These are phyloP conservation scores for Globisporangium megalacanthum DNA, from an alignment of 352 stramenopile species.

Conservation along the genomic window DNA sequence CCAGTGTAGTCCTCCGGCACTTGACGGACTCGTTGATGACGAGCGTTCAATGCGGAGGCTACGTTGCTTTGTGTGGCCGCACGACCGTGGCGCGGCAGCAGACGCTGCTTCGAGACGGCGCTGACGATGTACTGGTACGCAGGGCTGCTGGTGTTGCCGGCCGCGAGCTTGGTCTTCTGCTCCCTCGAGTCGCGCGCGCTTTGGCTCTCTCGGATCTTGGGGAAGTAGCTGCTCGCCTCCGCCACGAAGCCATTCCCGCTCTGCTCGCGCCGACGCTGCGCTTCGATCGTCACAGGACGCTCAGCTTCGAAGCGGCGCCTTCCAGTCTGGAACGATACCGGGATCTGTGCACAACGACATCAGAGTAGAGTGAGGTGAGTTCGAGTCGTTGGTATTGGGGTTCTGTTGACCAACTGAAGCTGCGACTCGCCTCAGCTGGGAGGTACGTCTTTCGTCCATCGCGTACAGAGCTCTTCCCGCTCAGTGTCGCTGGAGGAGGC, in stretches of 20 bases:
- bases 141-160: constrained; percentile 3
- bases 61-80: neutral
- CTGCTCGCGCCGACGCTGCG: constrained; percentile 20
- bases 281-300: constrained; percentile 28
- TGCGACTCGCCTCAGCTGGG: constrained; percentile 22
- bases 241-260: constrained; percentile 23
- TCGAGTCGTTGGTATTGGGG: neutral
- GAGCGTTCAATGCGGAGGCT: no score
- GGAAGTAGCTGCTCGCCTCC: constrained; percentile 41
- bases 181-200: constrained; percentile 37
- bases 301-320: constrained; percentile 21
- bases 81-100: constrained; percentile 3
- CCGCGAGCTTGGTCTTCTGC: constrained; percentile 21
- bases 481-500: neutral
- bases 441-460: constrained; percentile 33
- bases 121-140: constrained; percentile 4
- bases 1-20: neutral
- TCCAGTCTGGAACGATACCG: constrained; percentile 19
- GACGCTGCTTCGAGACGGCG: constrained; percentile 6
- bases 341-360: constrained; percentile 22
- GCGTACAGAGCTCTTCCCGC: constrained; percentile 1
- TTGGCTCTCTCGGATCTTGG: constrained; percentile 40
- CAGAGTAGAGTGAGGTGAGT: neutral
- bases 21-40: neutral
- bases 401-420: neutral